Percentiles rank a stretch among this genome's conserved stretches.
phyloP scores from a whole-genome alignment of 139 green algal genomes.

The Zygnema circumcarinatum region DNA sequence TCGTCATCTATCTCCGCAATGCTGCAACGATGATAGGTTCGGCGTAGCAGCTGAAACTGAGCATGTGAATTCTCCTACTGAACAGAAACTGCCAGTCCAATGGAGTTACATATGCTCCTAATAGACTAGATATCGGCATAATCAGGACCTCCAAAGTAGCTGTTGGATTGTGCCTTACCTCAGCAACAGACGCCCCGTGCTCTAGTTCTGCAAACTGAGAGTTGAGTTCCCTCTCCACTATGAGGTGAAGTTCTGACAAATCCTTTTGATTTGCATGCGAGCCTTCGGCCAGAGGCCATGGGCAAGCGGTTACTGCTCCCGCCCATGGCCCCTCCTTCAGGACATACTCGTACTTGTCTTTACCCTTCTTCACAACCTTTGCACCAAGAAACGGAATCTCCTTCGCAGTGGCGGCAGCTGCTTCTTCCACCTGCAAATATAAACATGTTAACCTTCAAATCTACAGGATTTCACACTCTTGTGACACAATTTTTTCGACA shows the following conservation, averaged over 20 bases:
- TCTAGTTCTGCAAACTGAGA: neutral
- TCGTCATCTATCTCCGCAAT: too few species aligned
- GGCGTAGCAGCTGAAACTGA: too few species aligned
- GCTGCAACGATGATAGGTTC: too few species aligned
- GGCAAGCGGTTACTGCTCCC: neutral
- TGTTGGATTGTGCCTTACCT: neutral
- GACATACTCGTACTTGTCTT: conserved; percentile 3
- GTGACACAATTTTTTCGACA: too few species aligned
- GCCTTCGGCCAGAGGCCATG: neutral
- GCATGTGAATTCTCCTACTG: too few species aligned
- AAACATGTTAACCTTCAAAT: too few species aligned
- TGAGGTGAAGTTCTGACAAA: neutral
- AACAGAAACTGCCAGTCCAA: too few species aligned
- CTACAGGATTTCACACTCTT: too few species aligned
- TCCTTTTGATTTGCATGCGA: neutral
- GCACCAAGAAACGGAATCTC: neutral
- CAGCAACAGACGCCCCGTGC: neutral
- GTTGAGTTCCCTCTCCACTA: neutral
- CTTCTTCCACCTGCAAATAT: neutral
- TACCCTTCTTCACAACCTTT: neutral
- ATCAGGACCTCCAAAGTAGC: too few species aligned
- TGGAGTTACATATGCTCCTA: too few species aligned
- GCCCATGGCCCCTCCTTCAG: neutral
- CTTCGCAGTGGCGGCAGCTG: neutral
- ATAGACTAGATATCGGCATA: too few species aligned